A percentile compares a stretch with the other conserved stretches of the same genome.
Conservation (phyloP, 257 asterid species). For the Plantago ovata region DNA sequence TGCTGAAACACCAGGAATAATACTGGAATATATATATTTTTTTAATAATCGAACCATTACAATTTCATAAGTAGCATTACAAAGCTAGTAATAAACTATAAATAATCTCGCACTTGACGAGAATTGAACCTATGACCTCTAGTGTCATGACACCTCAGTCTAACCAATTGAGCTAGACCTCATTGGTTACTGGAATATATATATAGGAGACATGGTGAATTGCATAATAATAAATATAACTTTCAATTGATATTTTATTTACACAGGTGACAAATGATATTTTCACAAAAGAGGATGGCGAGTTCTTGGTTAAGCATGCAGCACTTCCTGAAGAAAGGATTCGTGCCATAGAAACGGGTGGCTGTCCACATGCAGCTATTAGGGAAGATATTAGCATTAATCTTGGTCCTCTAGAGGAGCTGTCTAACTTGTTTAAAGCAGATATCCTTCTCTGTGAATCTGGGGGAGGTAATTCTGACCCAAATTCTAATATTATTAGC, state of each 20-base stretch:
- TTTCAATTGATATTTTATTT: not conserved
- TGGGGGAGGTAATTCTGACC: constrained; percentile 68
- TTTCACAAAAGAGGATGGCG: constrained; percentile 97
- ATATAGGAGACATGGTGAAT: not conserved
- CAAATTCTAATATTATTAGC: not conserved
- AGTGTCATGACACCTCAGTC: no score
- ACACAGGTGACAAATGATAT: constrained; percentile 91
- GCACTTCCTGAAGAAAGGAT: constrained; percentile 96
- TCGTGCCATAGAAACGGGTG: constrained; percentile 97
- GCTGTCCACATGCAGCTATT: constrained; percentile 96
- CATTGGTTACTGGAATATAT: no score
- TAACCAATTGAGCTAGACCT: no score
- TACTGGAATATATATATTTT: no score
- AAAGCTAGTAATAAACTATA: no score
- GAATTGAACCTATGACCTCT: no score
- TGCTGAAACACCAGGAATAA: no score
- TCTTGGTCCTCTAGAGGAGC: constrained; percentile 95
- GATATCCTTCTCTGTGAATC: constrained; percentile 96
- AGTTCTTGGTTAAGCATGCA: constrained; percentile 84
- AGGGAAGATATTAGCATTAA: constrained; percentile 95
- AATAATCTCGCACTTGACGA: no score
- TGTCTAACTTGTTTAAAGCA: constrained; percentile 75
- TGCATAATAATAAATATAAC: not conserved
- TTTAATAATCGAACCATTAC: no score
- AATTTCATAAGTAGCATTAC: no score